Evolutionary conservation across 1,284 basidiomycete species (phyloP).

Genomic region (Apiotrichum porosum): DNA sequence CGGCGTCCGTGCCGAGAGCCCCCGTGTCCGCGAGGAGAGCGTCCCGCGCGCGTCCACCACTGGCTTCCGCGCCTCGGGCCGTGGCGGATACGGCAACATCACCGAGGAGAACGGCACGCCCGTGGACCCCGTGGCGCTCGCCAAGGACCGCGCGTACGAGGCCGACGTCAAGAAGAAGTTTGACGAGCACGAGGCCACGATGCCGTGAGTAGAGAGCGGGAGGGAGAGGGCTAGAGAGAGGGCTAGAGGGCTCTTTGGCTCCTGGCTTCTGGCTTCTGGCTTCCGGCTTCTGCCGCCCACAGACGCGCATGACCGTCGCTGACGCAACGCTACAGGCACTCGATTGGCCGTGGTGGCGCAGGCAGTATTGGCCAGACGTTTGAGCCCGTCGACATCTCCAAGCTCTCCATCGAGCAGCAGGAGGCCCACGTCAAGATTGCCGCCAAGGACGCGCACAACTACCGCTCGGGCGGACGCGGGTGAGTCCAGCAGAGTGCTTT

Average conservation of each 20-base stretch:
- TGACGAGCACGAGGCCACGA: slow-evolving; percentile 25
- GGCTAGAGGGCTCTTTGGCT: background rate
- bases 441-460: slow-evolving; percentile 25
- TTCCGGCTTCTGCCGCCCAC: too few relatives aligned
- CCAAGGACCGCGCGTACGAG: slow-evolving; percentile 32
- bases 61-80: slow-evolving; percentile 20
- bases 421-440: slow-evolving; percentile 40
- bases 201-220: background rate
- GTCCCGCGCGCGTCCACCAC: background rate
- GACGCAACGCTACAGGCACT: slow-evolving; percentile 17
- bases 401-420: slow-evolving; percentile 36
- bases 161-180: slow-evolving; percentile 33
- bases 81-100: slow-evolving; percentile 48
- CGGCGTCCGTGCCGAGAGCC: slow-evolving; percentile 1
- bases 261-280: background rate
- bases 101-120: slow-evolving; percentile 27
- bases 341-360: slow-evolving; percentile 42
- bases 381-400: slow-evolving; percentile 26
- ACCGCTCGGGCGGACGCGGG: slow-evolving; percentile 32
- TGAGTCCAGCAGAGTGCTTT: slow-evolving; percentile 17
- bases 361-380: slow-evolving; percentile 34
- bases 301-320: background rate
- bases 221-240: background rate
- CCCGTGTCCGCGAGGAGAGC: background rate
- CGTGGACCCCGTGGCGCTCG: slow-evolving; percentile 23